phyloP scores from a whole-genome alignment of 1,139 yeast genomes.

The Blastobotrys ciferrii region DNA sequence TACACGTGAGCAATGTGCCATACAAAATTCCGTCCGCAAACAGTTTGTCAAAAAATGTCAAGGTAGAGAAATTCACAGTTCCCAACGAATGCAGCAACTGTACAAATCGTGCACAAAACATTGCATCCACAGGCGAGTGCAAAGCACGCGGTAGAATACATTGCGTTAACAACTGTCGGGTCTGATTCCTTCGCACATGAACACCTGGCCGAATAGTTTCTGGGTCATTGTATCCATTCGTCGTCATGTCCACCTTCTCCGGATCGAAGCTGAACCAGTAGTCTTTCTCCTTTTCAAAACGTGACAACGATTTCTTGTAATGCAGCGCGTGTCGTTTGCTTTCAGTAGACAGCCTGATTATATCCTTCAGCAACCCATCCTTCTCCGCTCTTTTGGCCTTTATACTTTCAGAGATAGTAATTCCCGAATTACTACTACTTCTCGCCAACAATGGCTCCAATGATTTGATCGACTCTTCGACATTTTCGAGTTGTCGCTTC shows the following conservation, averaged over 20 bases:
- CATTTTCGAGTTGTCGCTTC: slow-evolving; percentile 20
- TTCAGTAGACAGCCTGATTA: slow-evolving; percentile 32
- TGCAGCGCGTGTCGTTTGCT: slow-evolving; percentile 38
- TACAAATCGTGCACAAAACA: slow-evolving; percentile 63
- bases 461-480: slow-evolving; percentile 17
- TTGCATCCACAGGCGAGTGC: slow-evolving; percentile 84
- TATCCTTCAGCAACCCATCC: slow-evolving; percentile 24
- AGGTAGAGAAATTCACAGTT: slow-evolving; percentile 46
- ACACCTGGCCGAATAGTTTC: slow-evolving; percentile 28
- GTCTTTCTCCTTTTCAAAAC: slow-evolving; percentile 36
- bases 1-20: slow-evolving; percentile 65
- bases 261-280: slow-evolving; percentile 36
- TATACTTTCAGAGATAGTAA: slow-evolving; percentile 15
- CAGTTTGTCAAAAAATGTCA: slow-evolving; percentile 48
- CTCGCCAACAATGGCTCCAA: slow-evolving; percentile 18
- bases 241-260: slow-evolving; percentile 11
- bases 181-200: slow-evolving; percentile 31
- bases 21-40: slow-evolving; percentile 52
- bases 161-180: slow-evolving; percentile 50
- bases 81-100: slow-evolving; percentile 48
- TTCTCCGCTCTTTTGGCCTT: slow-evolving; percentile 19
- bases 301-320: slow-evolving; percentile 32
- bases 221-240: slow-evolving; percentile 12
- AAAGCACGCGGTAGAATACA: slow-evolving; percentile 76
- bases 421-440: slow-evolving; percentile 10